A percentile compares a stretch with the other conserved stretches of the same genome.
Conservation (phyloP, 345 rosid species). For the Linum trigynum region DNA sequence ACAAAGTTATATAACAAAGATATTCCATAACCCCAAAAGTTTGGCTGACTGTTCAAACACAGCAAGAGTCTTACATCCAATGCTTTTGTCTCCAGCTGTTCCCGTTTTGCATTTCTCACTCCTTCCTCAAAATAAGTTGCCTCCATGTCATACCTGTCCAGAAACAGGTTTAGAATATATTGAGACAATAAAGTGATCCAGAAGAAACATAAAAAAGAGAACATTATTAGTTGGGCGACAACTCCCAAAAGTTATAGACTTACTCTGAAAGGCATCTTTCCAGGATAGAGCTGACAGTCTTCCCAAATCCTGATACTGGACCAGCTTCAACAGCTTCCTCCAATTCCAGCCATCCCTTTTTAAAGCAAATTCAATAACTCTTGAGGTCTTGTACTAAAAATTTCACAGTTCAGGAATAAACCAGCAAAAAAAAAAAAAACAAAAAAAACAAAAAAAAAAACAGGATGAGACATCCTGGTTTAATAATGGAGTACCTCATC, state of each 20-base stretch:
- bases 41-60: background rate
- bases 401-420: background rate
- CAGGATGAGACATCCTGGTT: background rate
- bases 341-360: conserved; percentile 24
- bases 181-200: background rate
- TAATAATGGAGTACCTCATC: conserved; percentile 20
- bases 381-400: background rate
- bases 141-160: conserved; percentile 53
- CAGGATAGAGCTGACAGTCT: conserved; percentile 19
- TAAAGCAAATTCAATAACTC: background rate
- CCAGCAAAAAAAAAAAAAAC: background rate
- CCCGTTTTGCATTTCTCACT: conserved; percentile 51
- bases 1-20: background rate
- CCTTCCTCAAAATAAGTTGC: conserved; percentile 65
- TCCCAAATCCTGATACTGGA: conserved; percentile 25
- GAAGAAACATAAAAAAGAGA: background rate
- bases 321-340: conserved; percentile 27
- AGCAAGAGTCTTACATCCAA: conserved; percentile 41
- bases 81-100: conserved; percentile 47
- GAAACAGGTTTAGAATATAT: conserved; percentile 9
- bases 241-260: background rate
- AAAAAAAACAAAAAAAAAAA: background rate
- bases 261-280: conserved; percentile 25
- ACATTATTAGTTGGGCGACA: background rate
- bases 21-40: background rate